Evolutionary conservation across 768 basidiomycete genomes (phyloP).

Genomic region (Terana coerulea): DNA sequence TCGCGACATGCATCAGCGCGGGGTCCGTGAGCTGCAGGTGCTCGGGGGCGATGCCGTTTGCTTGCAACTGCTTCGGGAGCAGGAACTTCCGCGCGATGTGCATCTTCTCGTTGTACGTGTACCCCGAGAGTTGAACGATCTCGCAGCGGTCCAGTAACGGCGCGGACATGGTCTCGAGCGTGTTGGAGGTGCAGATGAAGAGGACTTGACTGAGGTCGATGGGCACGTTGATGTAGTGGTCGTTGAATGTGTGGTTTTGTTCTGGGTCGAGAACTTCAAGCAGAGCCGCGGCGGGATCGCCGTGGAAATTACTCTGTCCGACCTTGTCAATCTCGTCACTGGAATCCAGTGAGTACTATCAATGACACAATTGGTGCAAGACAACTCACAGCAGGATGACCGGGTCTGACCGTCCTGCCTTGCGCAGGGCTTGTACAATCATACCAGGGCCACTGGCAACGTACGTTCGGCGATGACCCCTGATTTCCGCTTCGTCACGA

Average conservation of each 20-base stretch:
- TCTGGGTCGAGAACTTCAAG: conserved; percentile 94
- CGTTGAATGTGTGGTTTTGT: conserved; percentile 84
- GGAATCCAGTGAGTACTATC: background rate
- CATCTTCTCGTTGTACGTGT: conserved; percentile 89
- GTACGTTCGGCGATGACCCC: conserved; percentile 81
- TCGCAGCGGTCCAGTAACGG: conserved; percentile 91
- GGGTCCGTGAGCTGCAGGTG: conserved; percentile 67
- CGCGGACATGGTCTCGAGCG: conserved; percentile 82
- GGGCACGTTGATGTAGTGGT: conserved; percentile 90
- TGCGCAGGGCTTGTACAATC: conserved; percentile 83
- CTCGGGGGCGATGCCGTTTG: conserved; percentile 65
- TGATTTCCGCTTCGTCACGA: conserved; percentile 85
- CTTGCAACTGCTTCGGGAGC: conserved; percentile 79
- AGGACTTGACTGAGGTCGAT: conserved; percentile 85
- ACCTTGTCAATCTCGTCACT: conserved; percentile 91
- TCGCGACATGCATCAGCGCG: conserved; percentile 67
- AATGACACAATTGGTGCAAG: background rate
- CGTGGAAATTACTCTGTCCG: conserved; percentile 83
- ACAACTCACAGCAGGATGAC: conserved; percentile 65
- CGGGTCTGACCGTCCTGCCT: conserved; percentile 75
- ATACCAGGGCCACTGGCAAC: conserved; percentile 85
- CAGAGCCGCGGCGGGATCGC: conserved; percentile 87
- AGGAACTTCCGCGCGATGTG: conserved; percentile 86
- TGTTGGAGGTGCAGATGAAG: conserved; percentile 92
- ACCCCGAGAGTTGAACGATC: conserved; percentile 79